Evolutionary conservation across 1,284 basidiomycete species (phyloP).

Genomic region (Coniferiporia weirii): DNA sequence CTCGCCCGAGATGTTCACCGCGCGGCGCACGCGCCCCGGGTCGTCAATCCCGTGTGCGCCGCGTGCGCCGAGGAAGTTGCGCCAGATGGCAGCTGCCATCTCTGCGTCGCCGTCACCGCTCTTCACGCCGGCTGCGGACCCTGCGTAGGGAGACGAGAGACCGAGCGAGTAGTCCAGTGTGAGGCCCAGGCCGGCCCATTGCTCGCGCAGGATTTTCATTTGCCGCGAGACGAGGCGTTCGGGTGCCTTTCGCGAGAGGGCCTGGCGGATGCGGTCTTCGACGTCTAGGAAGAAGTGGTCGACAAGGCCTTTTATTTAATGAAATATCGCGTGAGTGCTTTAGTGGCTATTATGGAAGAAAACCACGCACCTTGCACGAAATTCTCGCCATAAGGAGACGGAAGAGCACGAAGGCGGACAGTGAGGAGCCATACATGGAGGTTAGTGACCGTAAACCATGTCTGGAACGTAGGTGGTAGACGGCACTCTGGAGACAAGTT

Average conservation of each 20-base stretch:
- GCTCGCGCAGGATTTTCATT: conserved; percentile 89
- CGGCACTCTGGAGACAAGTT: conserved; percentile 59
- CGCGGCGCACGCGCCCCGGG: conserved; percentile 24
- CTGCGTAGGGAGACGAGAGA: conserved; percentile 18
- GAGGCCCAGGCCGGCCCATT: conserved; percentile 84
- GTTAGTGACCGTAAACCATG: conserved; percentile 95
- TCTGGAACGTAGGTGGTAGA: conserved; percentile 92
- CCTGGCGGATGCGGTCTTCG: conserved; percentile 83
- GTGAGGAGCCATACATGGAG: conserved; percentile 91
- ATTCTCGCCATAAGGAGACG: conserved; percentile 54
- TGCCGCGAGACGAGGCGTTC: conserved; percentile 82
- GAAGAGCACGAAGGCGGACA: conserved; percentile 83
- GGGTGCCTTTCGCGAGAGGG: conserved; percentile 61
- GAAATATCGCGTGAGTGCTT: not conserved
- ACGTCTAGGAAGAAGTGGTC: conserved; percentile 97
- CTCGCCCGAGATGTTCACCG: conserved; percentile 64
- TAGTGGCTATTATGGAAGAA: not conserved
- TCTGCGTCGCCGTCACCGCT: conserved; percentile 60
- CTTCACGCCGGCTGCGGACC: not conserved
- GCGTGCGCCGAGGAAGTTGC: conserved; percentile 82
- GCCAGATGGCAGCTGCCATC: conserved; percentile 86
- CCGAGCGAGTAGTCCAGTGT: conserved; percentile 80
- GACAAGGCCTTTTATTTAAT: conserved; percentile 47
- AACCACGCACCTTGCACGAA: conserved; percentile 53
- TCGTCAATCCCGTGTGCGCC: conserved; percentile 64